Evolutionary conservation across 129 eudicot species (phyloP), one percentile per base, ranked within the genome.

Genomic region (Oenanthe sinensis): DNA sequence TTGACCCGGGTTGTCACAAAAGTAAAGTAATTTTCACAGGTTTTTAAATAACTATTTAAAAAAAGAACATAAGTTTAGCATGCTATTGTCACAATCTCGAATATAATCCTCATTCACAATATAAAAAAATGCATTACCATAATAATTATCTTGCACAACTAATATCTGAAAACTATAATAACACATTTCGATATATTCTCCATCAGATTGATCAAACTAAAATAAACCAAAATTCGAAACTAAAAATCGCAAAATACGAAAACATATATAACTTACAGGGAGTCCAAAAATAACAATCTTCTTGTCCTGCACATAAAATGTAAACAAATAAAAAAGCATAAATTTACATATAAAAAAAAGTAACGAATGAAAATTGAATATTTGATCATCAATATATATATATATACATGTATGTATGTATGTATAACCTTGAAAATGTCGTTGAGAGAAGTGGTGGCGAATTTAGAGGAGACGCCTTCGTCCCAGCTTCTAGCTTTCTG

Each of bases 401-500:
- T 16, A 17, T 71, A 17, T 24, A 1, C 9, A 9, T 12, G 8
- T 24, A 74, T 78, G 54, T 15, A 83, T 33, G 37, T 30, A 14
- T 52, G 9, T 11, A 16, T 6, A 47, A 95, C 99, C 99, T 92
- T 90, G 86, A 96, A 92, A 26, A 95, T 88, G 68, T 96, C 93
- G 13, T 80, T 73, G 67, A 96, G 85, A 76, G 99, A 80, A 17
- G 99, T 91, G 45, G 97, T 92, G 52, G 97, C 63, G 83, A 96
- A 96, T 33, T 92, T 83, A 8, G 97, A 96, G 24, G 94, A 85
- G 75, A 96, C 96, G 20, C 99, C 99, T 75, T 96, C 99, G 71
- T 96, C 97, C 97, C 97, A 96, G 20, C 84, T 40, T 24, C 97
- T 92, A 82, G 99, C 99, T 63, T 90, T 96, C 88, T 92, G 97